Base-by-base conservation (phyloP, 169 alveolate species). In the Cyclospora cayetanensis region DNA sequence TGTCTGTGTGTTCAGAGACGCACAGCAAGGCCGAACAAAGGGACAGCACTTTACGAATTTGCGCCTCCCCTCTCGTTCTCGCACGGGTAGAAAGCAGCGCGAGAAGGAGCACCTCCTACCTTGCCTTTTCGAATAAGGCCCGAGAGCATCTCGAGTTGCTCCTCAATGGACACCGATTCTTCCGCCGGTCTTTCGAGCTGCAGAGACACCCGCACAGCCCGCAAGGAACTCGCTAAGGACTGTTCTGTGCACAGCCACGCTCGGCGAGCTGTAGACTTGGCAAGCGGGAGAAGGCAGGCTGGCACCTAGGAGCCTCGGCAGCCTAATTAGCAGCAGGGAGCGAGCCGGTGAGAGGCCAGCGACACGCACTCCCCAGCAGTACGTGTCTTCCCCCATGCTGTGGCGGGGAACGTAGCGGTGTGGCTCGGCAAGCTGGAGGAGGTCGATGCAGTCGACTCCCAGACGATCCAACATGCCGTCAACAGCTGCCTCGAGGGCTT, bases 311-410 rank as follows among this genome's bases (percentile, higher is more conserved):
- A 77, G 43, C n/a, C n/a, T n/a, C n/a, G n/a, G n/a, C n/a, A n/a
- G n/a, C n/a, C n/a, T n/a, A 29, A 3, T 65, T 25, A 5, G 83
- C 50, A 20, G 29, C 11, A 25, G 53, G 22, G 9, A n/a, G n/a
- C 41, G 42, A 74, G 15, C 35, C 4, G 72, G 72, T 60, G 72
- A 46, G 60, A 15, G 60, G 12, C 29, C 39, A 34, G 79, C 72
- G 52, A 46, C 84, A 74, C 93, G 85, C 90, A 90, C 95, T 1
- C 95, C 96, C 97, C 97, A 96, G 86, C 97, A 90, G 92, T 96
- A 96, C 39, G 97, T 96, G 72, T 96, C 97, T 72, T 96, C 97
- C 31, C 97, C 97, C 43, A 93, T 92, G 55, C 80, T 94, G 22
- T 96, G 90, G 50, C 94, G 86, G 12, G 97, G 96, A 31, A 94